Base-by-base conservation (phyloP, 257 asterid genomes). In the Lycium barbarum region DNA sequence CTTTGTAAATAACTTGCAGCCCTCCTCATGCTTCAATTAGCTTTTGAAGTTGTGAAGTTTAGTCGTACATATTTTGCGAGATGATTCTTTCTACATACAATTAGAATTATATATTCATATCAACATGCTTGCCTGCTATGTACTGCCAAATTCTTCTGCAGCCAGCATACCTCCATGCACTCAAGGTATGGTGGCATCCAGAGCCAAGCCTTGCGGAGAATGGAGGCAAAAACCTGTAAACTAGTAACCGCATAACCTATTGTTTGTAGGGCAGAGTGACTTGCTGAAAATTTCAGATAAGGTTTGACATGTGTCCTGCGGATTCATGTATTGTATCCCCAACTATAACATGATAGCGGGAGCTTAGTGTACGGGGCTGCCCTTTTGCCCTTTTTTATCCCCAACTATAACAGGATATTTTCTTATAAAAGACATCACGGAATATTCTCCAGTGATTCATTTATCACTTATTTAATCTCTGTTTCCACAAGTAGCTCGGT, bases 21-120 rank as follows among this genome's bases (percentile, higher is more conserved):
- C 4, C 13, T 7, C 43, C 72, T 14, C 73, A 66, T 33, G 12
- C 73, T 66, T 35, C n/a, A 33, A 26, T 66, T 9, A 66, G 20
- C 47, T 66, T 33, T 14, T 66, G 73, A 18, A 35, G 73, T 66
- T 66, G 73, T 66, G 73, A 33, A 66, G 73, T 66, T 63, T 33
- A 33, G 47, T 66, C 10, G n/a, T 33, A 66, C 14, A 66, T 66
- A 26, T 15, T 66, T 13, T 66, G 73, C 73, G 35, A 66, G 5
- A 66, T 5, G 38, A 33, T 66, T 66, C 73, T 33, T 66, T 66
- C 73, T 66, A 66, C 66, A 14, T 33, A 35, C 10, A 12, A 33
- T 66, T 59, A 66, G 47, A 4, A 47, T 13, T 66, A 66, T 13
- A 36, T 6, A 11, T 66, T 66, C 45, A 66, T 5, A 35, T 13